Base-by-base conservation (phyloP, 73 alveolate species). In the Blepharisma stoltei region DNA sequence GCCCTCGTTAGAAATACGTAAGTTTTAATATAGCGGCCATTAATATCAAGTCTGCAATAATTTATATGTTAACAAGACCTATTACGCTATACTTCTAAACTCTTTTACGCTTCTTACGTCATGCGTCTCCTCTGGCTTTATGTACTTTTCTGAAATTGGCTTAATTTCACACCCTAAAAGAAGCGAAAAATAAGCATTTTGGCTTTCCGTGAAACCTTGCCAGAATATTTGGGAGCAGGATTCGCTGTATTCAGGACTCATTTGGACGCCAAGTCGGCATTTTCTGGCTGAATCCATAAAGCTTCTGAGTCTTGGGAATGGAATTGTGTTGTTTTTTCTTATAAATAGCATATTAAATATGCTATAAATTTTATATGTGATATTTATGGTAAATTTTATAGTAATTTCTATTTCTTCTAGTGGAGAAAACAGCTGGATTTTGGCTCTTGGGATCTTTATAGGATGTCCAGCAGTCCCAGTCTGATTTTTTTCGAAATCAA, bases 1-100 rank as follows among this genome's bases (percentile, higher is more conserved):
- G 81, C 97, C 41, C 91, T 89, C 49, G 83, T 81, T 25, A 52
- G 75, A 53, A 9, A 14, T 14, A 9, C 79, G 21, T 46, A 69
- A 60, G 41, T 32, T 32, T 32, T 32, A 32, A 32, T 32, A 32
- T 32, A 32, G 41, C 41, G 41, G 41, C 41, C 41, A 32, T 32
- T 32, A 32, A 32, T 32, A 1, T 32, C 41, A 32, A 32, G 41
- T 32, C 41, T 32, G 41, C 41, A 32, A 32, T 32, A 32, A 32
- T 32, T 32, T 32, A 32, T 32, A 32, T 32, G 41, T 32, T 32
- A 32, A 32, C 41, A 32, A 32, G 3, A 32, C 41, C 41, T 32
- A 32, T 32, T 32, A 32, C 41, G 41, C 41, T 32, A 32, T 32
- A 32, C 41, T 32, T 32, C 41, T 32, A 32, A 32, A 32, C 41